A percentile compares a stretch with the other conserved stretches of the same genome.
Conservation (phyloP, 2,329 filamentous ascomycete genomes). For the Phaeosphaeriaceae sp. region DNA sequence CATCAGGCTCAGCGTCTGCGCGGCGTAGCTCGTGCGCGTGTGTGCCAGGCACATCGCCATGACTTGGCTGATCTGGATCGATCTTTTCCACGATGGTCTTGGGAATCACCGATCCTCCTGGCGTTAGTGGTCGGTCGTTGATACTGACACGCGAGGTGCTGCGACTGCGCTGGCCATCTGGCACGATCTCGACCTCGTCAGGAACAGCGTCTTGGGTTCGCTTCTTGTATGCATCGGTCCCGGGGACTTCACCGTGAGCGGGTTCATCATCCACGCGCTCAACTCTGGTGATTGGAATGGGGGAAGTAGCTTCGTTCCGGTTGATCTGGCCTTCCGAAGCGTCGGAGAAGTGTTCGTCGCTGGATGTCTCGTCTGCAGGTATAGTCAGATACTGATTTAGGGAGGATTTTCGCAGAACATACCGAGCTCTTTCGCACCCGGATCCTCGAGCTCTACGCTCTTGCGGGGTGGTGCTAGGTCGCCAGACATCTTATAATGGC, state of each 20-base stretch:
- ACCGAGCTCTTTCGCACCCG: constrained; percentile 65
- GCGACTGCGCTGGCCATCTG: constrained; percentile 48
- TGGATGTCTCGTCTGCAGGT: constrained; percentile 51
- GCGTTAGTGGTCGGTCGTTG: constrained; percentile 58
- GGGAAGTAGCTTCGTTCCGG: constrained; percentile 57
- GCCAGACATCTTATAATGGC: constrained; percentile 44
- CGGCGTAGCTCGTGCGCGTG: constrained; percentile 63
- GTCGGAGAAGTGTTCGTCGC: constrained; percentile 72
- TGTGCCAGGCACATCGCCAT: constrained; percentile 70
- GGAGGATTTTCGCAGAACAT: constrained; percentile 26
- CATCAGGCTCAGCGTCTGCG: constrained; percentile 67
- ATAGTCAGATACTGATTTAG: constrained; percentile 19
- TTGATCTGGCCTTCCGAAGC: constrained; percentile 64
- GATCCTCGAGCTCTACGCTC: constrained; percentile 63
- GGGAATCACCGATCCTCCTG: constrained; percentile 62
- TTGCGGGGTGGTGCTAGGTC: constrained; percentile 63
- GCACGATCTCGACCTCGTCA: constrained; percentile 68
- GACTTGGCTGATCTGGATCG: constrained; percentile 62
- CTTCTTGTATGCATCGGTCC: constrained; percentile 67
- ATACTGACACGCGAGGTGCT: constrained; percentile 51
- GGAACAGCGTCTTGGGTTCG: constrained; percentile 67
- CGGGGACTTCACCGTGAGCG: constrained; percentile 68
- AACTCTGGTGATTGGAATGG: constrained; percentile 68
- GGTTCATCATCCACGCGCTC: constrained; percentile 68
- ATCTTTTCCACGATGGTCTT: constrained; percentile 69